These are phyloP conservation scores for Coemansia javaensis DNA, from an alignment of 192 early-diverging fungal genomes.

Conservation along the genomic window DNA sequence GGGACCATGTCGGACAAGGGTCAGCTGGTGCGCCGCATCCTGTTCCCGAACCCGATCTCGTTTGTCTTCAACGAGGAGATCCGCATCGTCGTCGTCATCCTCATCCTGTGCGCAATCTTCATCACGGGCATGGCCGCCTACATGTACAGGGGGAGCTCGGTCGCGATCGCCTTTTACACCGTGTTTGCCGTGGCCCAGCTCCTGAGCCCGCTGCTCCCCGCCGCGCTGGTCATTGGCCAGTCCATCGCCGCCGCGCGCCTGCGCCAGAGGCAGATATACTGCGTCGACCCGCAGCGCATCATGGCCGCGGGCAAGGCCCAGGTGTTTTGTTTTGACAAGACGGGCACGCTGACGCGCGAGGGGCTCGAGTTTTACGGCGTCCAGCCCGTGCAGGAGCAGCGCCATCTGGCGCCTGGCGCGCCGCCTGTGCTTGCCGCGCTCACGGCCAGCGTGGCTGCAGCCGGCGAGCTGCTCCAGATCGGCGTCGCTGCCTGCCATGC, in stretches of 20 bases:
- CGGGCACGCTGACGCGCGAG: conserved; percentile 63
- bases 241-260: conserved; percentile 53
- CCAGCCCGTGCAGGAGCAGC: neutral
- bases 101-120: conserved; percentile 36
- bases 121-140: conserved; percentile 42
- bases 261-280: conserved; percentile 54
- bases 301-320: conserved; percentile 62
- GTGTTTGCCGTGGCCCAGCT: conserved; percentile 65
- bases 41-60: conserved; percentile 60
- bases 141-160: conserved; percentile 38
- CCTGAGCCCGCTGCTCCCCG: conserved; percentile 59
- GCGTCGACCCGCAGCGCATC: conserved; percentile 59
- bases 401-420: neutral
- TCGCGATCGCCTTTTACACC: conserved; percentile 65
- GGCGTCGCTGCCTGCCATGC: conserved; percentile 56
- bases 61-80: conserved; percentile 73
- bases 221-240: conserved; percentile 61
- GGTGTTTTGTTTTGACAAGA: conserved; percentile 64
- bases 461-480: conserved; percentile 13
- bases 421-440: conserved; percentile 5
- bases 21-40: conserved; percentile 61
- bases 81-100: conserved; percentile 55
- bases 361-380: conserved; percentile 57
- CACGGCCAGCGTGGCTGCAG: conserved; percentile 1
- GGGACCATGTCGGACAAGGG: conserved; percentile 57